Conservation (phyloP, 2,329 filamentous ascomycete species). For the Aspergillus novoparasiticus region DNA sequence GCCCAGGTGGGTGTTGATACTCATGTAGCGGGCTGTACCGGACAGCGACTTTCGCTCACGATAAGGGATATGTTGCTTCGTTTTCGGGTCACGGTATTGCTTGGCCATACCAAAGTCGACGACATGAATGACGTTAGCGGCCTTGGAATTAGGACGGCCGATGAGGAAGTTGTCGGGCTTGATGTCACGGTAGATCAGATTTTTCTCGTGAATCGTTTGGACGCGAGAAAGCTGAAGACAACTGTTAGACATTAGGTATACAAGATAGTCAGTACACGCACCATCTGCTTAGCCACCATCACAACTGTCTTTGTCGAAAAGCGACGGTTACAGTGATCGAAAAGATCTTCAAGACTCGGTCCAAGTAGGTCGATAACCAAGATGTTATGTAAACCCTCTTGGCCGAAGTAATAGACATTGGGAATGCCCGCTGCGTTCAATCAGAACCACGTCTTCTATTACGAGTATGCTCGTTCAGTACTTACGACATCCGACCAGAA, state of each 20-base stretch:
- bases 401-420: constrained; percentile 99
- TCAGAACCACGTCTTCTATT: constrained; percentile 11
- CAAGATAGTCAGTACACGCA: constrained; percentile 42
- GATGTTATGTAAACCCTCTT: constrained; percentile 98
- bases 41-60: constrained; percentile 95
- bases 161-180: constrained; percentile 99
- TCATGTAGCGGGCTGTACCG: constrained; percentile 97
- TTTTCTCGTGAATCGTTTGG: constrained; percentile 96
- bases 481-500: constrained; percentile 98
- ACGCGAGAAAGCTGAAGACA: constrained; percentile 75
- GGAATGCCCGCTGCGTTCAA: constrained; percentile 81
- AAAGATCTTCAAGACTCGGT: constrained; percentile 92
- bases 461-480: constrained; percentile 35
- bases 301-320: constrained; percentile 98
- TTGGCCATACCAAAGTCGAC: constrained; percentile 99
- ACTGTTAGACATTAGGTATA: constrained; percentile 28
- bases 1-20: constrained; percentile 97
- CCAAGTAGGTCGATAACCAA: constrained; percentile 96
- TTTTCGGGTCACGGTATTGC: constrained; percentile 98
- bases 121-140: constrained; percentile 97
- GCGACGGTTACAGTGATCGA: constrained; percentile 93
- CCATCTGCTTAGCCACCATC: constrained; percentile 99
- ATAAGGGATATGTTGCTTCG: constrained; percentile 98
- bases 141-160: constrained; percentile 85
- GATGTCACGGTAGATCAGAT: constrained; percentile 98